These are phyloP conservation scores for Cordyceps tenuipes DNA, from an alignment of 2,329 filamentous ascomycete species.

Conservation along the genomic window DNA sequence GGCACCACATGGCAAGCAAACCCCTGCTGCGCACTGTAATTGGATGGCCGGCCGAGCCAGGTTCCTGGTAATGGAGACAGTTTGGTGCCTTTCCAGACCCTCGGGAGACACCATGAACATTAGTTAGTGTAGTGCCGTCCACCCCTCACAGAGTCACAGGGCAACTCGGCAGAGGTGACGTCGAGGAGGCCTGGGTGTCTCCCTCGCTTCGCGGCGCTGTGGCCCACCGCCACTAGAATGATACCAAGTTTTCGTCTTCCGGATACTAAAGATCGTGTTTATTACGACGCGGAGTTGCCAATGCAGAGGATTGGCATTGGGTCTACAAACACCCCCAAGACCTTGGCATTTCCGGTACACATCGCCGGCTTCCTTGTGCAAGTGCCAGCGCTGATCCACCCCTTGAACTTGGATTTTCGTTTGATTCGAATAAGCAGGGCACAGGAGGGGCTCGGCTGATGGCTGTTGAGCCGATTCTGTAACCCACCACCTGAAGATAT, in stretches of 20 bases:
- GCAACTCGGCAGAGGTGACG: constrained; percentile 15
- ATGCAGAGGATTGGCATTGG: not conserved
- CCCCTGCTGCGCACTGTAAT: constrained; percentile 8
- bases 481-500: not conserved
- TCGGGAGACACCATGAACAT: constrained; percentile 22
- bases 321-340: not conserved
- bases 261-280: not conserved
- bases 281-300: constrained; percentile 1
- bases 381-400: not conserved
- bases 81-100: constrained; percentile 25
- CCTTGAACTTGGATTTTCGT: not conserved
- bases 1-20: constrained; percentile 12
- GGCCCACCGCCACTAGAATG: constrained; percentile 7
- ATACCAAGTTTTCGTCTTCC: not conserved
- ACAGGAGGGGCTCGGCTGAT: not conserved
- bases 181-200: constrained; percentile 7
- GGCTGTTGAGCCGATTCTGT: not conserved
- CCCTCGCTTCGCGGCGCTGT: not conserved
- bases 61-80: constrained; percentile 18
- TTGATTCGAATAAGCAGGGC: constrained; percentile 1
- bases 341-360: not conserved
- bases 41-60: constrained; percentile 16
- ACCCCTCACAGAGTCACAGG: not conserved
- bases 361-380: not conserved
- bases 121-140: constrained; percentile 8